phyloP scores from a whole-genome alignment of 305 asterid genomes.

The Fraxinus floribunda region DNA sequence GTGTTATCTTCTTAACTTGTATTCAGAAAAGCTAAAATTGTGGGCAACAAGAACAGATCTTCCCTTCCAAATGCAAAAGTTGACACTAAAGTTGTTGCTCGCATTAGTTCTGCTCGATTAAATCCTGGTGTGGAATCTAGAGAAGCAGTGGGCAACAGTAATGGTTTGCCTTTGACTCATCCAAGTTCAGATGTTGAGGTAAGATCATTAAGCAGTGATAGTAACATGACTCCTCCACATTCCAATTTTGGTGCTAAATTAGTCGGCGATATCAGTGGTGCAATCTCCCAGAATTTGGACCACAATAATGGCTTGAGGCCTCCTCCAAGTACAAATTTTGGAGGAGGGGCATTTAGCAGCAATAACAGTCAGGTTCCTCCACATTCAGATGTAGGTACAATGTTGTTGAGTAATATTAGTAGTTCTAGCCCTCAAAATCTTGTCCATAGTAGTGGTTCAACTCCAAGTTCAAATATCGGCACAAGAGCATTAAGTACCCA shows the following conservation, averaged over 20 bases:
- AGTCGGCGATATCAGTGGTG: constrained; percentile 29
- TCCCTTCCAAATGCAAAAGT: constrained; percentile 31
- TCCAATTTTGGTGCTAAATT: constrained; percentile 30
- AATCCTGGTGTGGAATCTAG: constrained; percentile 29
- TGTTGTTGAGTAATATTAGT: constrained; percentile 26
- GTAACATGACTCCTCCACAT: constrained; percentile 32
- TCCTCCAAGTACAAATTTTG: constrained; percentile 33
- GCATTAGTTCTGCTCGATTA: constrained; percentile 23
- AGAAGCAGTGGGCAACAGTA: constrained; percentile 37
- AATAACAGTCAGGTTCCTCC: constrained; percentile 25
- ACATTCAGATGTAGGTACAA: constrained; percentile 31
- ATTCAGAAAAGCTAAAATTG: constrained; percentile 77
- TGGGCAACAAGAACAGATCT: constrained; percentile 46
- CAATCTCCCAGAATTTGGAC: constrained; percentile 34
- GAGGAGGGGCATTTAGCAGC: constrained; percentile 36
- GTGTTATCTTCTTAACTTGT: constrained; percentile 20
- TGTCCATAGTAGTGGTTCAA: constrained; percentile 10
- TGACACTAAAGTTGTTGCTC: constrained; percentile 32
- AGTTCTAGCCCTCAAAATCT: constrained; percentile 35
- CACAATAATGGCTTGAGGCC: constrained; percentile 30
- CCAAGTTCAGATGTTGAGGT: constrained; percentile 31
- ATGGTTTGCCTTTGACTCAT: constrained; percentile 33
- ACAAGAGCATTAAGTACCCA: constrained; percentile 7
- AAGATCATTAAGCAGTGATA: constrained; percentile 25
- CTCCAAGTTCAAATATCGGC: constrained; percentile 17